These are phyloP conservation scores for Trichoderma guizhouense DNA, from an alignment of 2,329 filamentous ascomycete species.

Conservation along the genomic window DNA sequence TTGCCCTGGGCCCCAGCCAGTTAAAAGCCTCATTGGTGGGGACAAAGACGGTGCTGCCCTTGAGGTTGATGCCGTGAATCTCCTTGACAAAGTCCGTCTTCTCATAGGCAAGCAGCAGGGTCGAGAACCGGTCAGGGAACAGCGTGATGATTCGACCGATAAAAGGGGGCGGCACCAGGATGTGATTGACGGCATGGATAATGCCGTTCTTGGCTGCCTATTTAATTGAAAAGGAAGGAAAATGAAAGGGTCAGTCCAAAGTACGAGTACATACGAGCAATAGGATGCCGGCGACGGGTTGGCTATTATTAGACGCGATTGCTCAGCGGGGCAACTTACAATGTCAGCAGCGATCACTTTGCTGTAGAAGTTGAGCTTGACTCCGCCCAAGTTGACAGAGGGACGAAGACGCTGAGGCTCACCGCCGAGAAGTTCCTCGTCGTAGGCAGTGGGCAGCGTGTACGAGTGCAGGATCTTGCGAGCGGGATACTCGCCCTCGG, in stretches of 20 bases:
- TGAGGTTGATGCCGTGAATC: slow-evolving; percentile 50
- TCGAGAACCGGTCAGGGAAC: slow-evolving; percentile 74
- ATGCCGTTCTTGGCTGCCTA: slow-evolving; percentile 74
- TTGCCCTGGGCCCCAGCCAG: slow-evolving; percentile 67
- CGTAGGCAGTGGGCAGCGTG: slow-evolving; percentile 69
- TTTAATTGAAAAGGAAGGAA: not conserved
- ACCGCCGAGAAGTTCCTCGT: slow-evolving; percentile 57
- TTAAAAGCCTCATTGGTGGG: slow-evolving; percentile 79
- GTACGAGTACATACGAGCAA: not conserved
- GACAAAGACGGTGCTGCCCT: slow-evolving; percentile 75
- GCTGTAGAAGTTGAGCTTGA: slow-evolving; percentile 74
- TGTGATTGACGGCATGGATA: slow-evolving; percentile 70
- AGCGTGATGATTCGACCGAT: slow-evolving; percentile 54
- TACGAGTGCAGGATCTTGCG: slow-evolving; percentile 63
- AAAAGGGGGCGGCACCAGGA: slow-evolving; percentile 73
- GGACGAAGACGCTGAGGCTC: slow-evolving; percentile 71
- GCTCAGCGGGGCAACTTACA: slow-evolving; percentile 41
- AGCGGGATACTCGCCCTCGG: slow-evolving; percentile 63
- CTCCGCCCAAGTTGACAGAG: slow-evolving; percentile 58
- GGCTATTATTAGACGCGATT: slow-evolving; percentile 9
- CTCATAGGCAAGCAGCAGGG: slow-evolving; percentile 67
- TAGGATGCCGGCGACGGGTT: not conserved
- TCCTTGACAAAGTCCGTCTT: slow-evolving; percentile 69
- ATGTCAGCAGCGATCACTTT: slow-evolving; percentile 68
- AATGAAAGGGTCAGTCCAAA: not conserved